phyloP scores from a whole-genome alignment of 163 green algal species.

The Chlamydomonas reinhardtii region DNA sequence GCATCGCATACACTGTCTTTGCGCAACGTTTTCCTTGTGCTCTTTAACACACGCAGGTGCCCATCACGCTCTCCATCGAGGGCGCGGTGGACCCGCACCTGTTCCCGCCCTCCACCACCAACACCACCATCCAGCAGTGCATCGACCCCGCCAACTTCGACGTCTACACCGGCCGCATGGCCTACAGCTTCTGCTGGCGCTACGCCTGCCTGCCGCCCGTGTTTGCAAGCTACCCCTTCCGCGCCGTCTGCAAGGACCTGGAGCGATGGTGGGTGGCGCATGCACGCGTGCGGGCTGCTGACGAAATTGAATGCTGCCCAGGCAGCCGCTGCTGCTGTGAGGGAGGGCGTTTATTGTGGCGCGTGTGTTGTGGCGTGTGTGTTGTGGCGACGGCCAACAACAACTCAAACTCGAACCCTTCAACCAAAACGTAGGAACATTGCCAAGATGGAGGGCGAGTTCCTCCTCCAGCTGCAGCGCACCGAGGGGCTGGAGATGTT shows the following conservation, averaged over 20 bases:
- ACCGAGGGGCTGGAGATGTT: constrained; percentile 47
- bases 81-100: constrained; percentile 6
- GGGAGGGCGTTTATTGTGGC: too few relatives aligned
- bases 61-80: constrained; percentile 47
- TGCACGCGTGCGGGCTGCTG: too few relatives aligned
- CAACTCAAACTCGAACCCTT: too few relatives aligned
- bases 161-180: constrained; percentile 48
- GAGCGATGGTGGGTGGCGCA: constrained; percentile 11
- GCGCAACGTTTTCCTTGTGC: too few relatives aligned
- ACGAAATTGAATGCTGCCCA: too few relatives aligned
- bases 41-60: background rate
- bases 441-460: constrained; percentile 48
- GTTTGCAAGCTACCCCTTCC: constrained; percentile 55
- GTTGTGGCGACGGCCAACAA: too few relatives aligned
- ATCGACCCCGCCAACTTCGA: constrained; percentile 68
- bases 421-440: constrained; percentile 41
- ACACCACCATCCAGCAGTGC: constrained; percentile 21
- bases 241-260: constrained; percentile 37
- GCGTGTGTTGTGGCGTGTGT: too few relatives aligned
- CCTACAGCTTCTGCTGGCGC: constrained; percentile 60
- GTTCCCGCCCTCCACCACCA: background rate
- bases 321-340: too few relatives aligned
- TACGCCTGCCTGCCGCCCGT: constrained; percentile 58
- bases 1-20: too few relatives aligned
- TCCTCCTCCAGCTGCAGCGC: constrained; percentile 43